Percentiles rank a stretch among this genome's conserved stretches.
These are phyloP conservation scores for Dichomitus squalens DNA, from an alignment of 1,284 basidiomycete species.

Conservation along the genomic window DNA sequence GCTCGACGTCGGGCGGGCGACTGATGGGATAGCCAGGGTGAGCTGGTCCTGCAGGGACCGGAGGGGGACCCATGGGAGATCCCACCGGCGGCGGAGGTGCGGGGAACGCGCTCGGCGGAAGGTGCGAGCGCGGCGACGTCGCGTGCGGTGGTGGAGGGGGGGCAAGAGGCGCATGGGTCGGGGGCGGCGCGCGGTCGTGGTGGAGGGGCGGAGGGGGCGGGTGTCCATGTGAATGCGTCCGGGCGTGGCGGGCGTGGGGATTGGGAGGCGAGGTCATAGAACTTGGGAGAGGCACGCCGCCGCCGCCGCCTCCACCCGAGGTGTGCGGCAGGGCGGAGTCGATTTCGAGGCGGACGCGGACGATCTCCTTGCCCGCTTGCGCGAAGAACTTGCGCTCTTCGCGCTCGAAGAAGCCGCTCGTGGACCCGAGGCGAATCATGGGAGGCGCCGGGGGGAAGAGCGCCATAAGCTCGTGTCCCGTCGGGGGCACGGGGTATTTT, in stretches of 20 bases:
- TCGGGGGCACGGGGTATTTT: constrained; percentile 71
- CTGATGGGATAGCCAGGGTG: constrained; percentile 16
- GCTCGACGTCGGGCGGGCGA: constrained; percentile 20
- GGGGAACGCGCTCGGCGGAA: constrained; percentile 9
- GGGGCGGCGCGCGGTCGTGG: constrained; percentile 13
- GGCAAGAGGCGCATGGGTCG: constrained; percentile 10
- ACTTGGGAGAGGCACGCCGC: constrained; percentile 7
- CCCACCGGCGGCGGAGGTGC: constrained; percentile 8
- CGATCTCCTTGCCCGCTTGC: constrained; percentile 71
- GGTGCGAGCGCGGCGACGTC: constrained; percentile 8
- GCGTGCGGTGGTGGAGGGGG: constrained; percentile 10
- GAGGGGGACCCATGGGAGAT: background rate
- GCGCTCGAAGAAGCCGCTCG: constrained; percentile 67
- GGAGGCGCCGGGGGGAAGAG: constrained; percentile 70
- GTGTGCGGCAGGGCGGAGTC: constrained; percentile 36
- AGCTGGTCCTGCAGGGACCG: constrained; percentile 1
- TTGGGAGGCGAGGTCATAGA: constrained; percentile 9
- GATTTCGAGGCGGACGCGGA: constrained; percentile 68
- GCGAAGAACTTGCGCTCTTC: constrained; percentile 79
- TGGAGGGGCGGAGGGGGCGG: constrained; percentile 8
- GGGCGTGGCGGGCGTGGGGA: constrained; percentile 4
- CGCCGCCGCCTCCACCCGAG: background rate
- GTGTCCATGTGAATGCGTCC: constrained; percentile 10
- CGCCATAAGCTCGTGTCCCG: constrained; percentile 79
- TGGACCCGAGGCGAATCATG: constrained; percentile 57